Conservation (phyloP, 805 yeast species). For the Kluyveromyces nonfermentans region DNA sequence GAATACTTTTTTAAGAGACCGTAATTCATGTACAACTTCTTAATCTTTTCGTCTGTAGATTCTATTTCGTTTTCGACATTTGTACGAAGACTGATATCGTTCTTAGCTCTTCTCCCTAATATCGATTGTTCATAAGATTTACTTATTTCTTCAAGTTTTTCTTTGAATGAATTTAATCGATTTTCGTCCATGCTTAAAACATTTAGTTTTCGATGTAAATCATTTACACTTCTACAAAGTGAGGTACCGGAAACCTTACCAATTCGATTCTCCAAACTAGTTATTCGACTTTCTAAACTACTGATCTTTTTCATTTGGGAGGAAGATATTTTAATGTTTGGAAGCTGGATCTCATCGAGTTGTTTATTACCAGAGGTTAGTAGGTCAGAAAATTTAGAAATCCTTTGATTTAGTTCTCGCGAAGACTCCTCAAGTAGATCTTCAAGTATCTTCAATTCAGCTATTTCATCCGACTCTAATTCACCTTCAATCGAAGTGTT, state of each 20-base stretch:
- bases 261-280: conserved; percentile 14
- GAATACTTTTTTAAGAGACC: conserved; percentile 11
- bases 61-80: conserved; percentile 11
- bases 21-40: conserved; percentile 17
- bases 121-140: conserved; percentile 19
- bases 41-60: conserved; percentile 18
- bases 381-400: not conserved
- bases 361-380: not conserved
- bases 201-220: conserved; percentile 22
- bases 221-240: conserved; percentile 22
- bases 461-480: conserved; percentile 1
- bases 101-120: conserved; percentile 10
- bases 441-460: conserved; percentile 1
- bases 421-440: conserved; percentile 1
- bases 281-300: conserved; percentile 12
- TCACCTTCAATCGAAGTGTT: not conserved
- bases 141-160: conserved; percentile 18
- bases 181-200: conserved; percentile 21
- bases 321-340: conserved; percentile 3
- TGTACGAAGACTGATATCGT: conserved; percentile 6
- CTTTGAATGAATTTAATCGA: conserved; percentile 13
- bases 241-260: conserved; percentile 10
- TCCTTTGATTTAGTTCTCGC: not conserved
- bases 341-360: not conserved
- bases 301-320: conserved; percentile 4